phyloP scores from a whole-genome alignment of 495 filamentous ascomycete genomes.

The Aspergillus campestris region DNA sequence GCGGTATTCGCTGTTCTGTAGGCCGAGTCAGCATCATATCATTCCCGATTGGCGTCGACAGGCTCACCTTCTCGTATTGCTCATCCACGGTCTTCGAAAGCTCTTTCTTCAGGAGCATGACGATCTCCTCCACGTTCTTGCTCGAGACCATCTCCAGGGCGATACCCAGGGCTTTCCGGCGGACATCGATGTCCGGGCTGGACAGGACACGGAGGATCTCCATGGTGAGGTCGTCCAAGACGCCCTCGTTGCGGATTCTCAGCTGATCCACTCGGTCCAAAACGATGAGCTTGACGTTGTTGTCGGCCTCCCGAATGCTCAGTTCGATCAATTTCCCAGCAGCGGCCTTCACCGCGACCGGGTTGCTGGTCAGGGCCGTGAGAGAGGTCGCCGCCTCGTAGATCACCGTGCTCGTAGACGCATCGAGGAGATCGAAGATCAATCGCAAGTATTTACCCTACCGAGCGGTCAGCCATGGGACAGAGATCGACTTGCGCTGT shows the following conservation, averaged over 20 bases:
- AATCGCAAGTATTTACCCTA: slow-evolving; percentile 84
- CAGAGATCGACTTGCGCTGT: neutral
- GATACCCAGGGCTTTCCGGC: slow-evolving; percentile 83
- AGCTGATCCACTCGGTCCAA: slow-evolving; percentile 90
- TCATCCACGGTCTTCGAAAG: slow-evolving; percentile 96
- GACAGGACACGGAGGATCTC: slow-evolving; percentile 94
- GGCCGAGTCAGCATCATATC: slow-evolving; percentile 12
- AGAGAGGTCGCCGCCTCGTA: slow-evolving; percentile 99
- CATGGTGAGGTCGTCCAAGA: slow-evolving; percentile 95
- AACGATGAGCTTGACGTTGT: slow-evolving; percentile 98
- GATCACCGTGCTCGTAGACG: slow-evolving; percentile 85
- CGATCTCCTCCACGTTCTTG: slow-evolving; percentile 98
- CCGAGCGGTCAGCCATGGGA: slow-evolving; percentile 16
- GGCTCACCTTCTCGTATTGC: slow-evolving; percentile 80
- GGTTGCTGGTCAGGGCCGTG: slow-evolving; percentile 89
- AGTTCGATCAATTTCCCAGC: slow-evolving; percentile 95
- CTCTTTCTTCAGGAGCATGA: slow-evolving; percentile 94
- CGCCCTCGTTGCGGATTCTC: slow-evolving; percentile 82
- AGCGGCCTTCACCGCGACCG: slow-evolving; percentile 94
- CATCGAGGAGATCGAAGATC: slow-evolving; percentile 95
- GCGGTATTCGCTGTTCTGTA: slow-evolving; percentile 86
- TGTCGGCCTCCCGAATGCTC: slow-evolving; percentile 92
- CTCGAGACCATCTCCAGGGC: slow-evolving; percentile 96
- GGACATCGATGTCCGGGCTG: slow-evolving; percentile 93
- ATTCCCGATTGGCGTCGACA: neutral